Percentiles rank a stretch among this genome's conserved stretches.
Conservation (phyloP, 1,284 basidiomycete genomes). For the Agaricales sp. region DNA sequence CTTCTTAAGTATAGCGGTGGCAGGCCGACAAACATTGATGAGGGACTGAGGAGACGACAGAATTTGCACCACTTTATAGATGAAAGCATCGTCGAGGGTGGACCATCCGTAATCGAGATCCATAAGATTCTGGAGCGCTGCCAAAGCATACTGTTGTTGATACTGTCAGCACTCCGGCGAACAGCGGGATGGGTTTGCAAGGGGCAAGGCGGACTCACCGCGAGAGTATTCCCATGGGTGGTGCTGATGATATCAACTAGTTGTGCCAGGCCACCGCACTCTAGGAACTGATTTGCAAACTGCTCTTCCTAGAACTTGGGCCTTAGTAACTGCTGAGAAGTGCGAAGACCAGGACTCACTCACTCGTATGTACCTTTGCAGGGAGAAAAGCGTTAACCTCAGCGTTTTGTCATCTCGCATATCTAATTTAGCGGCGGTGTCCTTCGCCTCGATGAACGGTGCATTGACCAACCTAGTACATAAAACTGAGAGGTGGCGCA, state of each 20-base stretch:
- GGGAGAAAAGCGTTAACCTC: constrained; percentile 64
- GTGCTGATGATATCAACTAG: constrained; percentile 67
- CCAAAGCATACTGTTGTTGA: constrained; percentile 65
- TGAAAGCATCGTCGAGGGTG: constrained; percentile 60
- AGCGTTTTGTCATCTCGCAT: constrained; percentile 53
- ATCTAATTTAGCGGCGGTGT: constrained; percentile 66
- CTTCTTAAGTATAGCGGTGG: constrained; percentile 87
- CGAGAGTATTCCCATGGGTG: constrained; percentile 77
- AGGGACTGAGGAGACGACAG: constrained; percentile 66
- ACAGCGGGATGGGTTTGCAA: constrained; percentile 7
- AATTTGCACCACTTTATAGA: constrained; percentile 72
- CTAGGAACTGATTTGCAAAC: constrained; percentile 81
- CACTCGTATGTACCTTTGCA: constrained; percentile 79
- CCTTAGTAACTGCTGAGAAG: constrained; percentile 4
- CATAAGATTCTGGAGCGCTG: constrained; percentile 81
- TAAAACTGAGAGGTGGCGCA: constrained; percentile 6
- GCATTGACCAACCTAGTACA: constrained; percentile 63
- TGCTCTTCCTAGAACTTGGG: constrained; percentile 62
- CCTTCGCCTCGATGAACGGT: constrained; percentile 72
- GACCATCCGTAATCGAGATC: constrained; percentile 78
- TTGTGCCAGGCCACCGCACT: constrained; percentile 63
- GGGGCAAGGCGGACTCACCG: constrained; percentile 37
- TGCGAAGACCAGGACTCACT: constrained; percentile 14
- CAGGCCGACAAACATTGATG: constrained; percentile 95
- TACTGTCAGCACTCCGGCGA: too few relatives aligned